These are phyloP conservation scores for Neofusicoccum sp. DNA, from an alignment of 2,329 filamentous ascomycete genomes.

Conservation along the genomic window DNA sequence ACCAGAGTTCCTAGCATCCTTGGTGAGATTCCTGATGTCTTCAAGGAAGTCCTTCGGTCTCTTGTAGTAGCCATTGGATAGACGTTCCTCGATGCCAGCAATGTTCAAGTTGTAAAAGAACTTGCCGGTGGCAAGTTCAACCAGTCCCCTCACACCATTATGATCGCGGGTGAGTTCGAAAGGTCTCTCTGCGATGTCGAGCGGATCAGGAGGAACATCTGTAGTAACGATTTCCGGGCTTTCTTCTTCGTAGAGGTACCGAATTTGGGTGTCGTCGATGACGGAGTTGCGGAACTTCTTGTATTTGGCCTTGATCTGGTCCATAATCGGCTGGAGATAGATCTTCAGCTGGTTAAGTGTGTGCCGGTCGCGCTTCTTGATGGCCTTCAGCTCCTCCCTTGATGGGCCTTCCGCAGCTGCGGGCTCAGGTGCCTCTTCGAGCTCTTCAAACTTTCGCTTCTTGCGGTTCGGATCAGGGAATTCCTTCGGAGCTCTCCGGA, in stretches of 20 bases:
- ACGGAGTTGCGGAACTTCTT: constrained; percentile 76
- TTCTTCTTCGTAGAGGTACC: constrained; percentile 80
- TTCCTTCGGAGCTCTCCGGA: constrained; percentile 75
- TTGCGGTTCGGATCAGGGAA: constrained; percentile 87
- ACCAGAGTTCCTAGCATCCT: constrained; percentile 78
- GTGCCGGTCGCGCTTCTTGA: constrained; percentile 79
- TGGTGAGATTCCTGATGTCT: constrained; percentile 80
- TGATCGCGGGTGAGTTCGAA: constrained; percentile 79
- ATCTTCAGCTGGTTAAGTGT: constrained; percentile 85
- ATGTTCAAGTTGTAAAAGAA: constrained; percentile 96
- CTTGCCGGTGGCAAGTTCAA: constrained; percentile 72
- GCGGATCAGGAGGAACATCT: constrained; percentile 59
- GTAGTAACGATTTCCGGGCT: constrained; percentile 66
- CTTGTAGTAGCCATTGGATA: constrained; percentile 95
- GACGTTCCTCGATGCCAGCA: constrained; percentile 88
- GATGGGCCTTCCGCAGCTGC: constrained; percentile 60
- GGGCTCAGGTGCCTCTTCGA: constrained; percentile 68
- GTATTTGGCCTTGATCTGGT: constrained; percentile 88
- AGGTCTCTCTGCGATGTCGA: constrained; percentile 56
- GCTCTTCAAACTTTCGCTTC: constrained; percentile 74
- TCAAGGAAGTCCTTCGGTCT: constrained; percentile 84
- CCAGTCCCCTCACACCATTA: constrained; percentile 72
- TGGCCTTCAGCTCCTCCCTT: constrained; percentile 75
- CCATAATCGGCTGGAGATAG: constrained; percentile 90
- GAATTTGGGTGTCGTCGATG: constrained; percentile 70